Percentiles rank a stretch among this genome's conserved stretches.
These are phyloP conservation scores for Kodamaea laetipori DNA, from an alignment of 805 yeast genomes.

Conservation along the genomic window DNA sequence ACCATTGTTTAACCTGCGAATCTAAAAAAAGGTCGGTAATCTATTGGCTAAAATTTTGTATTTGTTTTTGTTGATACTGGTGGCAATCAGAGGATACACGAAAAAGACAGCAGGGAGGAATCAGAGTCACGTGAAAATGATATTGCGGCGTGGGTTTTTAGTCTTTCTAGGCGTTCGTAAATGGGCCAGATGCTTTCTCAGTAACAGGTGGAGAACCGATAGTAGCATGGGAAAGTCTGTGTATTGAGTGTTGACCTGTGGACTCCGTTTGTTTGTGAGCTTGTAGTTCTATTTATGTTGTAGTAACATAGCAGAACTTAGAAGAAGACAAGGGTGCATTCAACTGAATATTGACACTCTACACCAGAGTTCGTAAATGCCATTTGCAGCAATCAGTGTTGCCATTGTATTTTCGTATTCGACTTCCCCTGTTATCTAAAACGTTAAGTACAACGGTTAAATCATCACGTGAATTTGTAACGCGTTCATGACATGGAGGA, in stretches of 20 bases:
- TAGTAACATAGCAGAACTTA: neutral
- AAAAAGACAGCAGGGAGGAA: slow-evolving; percentile 1
- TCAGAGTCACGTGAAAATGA: neutral
- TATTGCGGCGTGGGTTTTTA: neutral
- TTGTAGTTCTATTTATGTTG: too few species aligned
- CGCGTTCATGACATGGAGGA: slow-evolving; percentile 9
- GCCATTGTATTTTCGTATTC: too few species aligned
- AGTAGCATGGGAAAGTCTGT: too few species aligned
- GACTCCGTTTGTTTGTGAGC: too few species aligned
- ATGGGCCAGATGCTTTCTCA: neutral
- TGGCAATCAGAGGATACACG: neutral
- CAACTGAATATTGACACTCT: too few species aligned
- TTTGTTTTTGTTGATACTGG: slow-evolving; percentile 5
- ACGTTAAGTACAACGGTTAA: neutral
- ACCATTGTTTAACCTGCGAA: slow-evolving; percentile 4
- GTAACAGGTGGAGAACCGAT: too few species aligned
- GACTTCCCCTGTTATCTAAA: too few species aligned
- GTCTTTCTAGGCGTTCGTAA: neutral
- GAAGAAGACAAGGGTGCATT: too few species aligned
- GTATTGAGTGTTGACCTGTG: too few species aligned
- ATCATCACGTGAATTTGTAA: neutral
- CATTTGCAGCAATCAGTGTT: too few species aligned
- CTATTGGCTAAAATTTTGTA: slow-evolving; percentile 6
- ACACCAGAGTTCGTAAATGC: too few species aligned
- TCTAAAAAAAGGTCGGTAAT: slow-evolving; percentile 1